Evolutionary conservation across 495 filamentous ascomycete species (phyloP), one percentile per base, ranked within the genome.

Genomic region (Hyaloscypha bicolor): DNA sequence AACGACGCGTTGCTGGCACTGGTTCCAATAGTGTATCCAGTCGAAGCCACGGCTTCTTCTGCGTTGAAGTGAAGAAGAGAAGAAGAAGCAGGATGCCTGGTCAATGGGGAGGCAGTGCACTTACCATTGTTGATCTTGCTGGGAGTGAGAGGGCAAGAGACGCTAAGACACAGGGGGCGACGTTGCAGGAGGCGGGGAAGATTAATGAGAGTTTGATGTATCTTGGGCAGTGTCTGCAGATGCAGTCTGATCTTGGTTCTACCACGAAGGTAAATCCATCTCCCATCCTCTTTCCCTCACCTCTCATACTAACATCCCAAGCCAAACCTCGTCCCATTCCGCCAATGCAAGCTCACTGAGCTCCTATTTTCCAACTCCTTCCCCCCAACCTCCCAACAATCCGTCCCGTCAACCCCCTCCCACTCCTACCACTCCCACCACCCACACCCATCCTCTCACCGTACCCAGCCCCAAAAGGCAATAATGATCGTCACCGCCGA

Each of bases 131-230:
- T 37, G 95, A 99, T 78, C 80, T 98, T 22, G 95, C 96, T 55
- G 94, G 93, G 9, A 97, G 95, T 63, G 95, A 99, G 77, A 89
- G 95, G 63, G 94, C 94, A 25, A 84, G 93, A 71, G 93, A 93
- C 63, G 93, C 96, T 16, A 97, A 97, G 79, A 97, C 96, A 22
- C 90, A 92, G 0, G 94, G 95, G 22, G 88, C 93, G 0, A 97
- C 94, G 1, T 85, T 99, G 3, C 93, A 90, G 0, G 95, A 99
- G 77, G 96, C 95, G 25, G 96, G 95, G 21, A 97, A 97, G 77
- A 99, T 99, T 72, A 99, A 99, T 74, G 93, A 97, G 75, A 93
- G 90, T 72, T 78, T 99, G 73, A 99, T 99, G 96, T 97, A 97
- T 76, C 86, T 99, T 1, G 95, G 95, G 1, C 96, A 98, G 75